A percentile compares a stretch with the other conserved stretches of the same genome.
phyloP scores from a whole-genome alignment of 352 stramenopile genomes.

The Pythium brassicae region DNA sequence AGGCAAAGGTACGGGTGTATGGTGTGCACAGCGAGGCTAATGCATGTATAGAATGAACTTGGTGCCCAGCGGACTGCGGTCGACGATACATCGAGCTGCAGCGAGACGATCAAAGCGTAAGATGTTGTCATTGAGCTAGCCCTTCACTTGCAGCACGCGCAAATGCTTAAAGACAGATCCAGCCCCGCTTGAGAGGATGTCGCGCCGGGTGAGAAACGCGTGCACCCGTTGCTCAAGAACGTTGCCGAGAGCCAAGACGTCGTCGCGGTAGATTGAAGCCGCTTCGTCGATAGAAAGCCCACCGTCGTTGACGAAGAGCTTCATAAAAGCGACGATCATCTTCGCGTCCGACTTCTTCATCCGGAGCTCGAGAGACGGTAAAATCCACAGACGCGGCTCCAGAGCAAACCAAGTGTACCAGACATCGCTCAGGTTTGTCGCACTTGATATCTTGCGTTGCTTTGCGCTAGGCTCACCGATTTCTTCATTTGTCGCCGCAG shows the following conservation, averaged over 20 bases:
- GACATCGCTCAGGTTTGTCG: background rate
- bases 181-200: background rate
- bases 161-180: background rate
- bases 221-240: background rate
- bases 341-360: constrained; percentile 2
- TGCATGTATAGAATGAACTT: background rate
- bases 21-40: background rate
- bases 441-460: background rate
- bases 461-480: background rate
- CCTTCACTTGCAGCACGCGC: background rate
- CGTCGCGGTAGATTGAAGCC: background rate
- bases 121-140: background rate
- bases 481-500: too few species aligned
- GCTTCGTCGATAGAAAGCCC: background rate
- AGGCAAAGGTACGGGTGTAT: background rate
- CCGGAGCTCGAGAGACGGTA: background rate
- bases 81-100: background rate
- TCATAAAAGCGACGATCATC: constrained; percentile 2
- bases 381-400: background rate
- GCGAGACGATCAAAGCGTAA: background rate
- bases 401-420: background rate
- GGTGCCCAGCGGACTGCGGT: background rate
- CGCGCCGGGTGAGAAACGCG: background rate
- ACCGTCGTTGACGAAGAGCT: background rate
- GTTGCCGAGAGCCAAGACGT: background rate